These are phyloP conservation scores for Lepidopterella palustris DNA, from an alignment of 495 filamentous ascomycete species.

Conservation along the genomic window DNA sequence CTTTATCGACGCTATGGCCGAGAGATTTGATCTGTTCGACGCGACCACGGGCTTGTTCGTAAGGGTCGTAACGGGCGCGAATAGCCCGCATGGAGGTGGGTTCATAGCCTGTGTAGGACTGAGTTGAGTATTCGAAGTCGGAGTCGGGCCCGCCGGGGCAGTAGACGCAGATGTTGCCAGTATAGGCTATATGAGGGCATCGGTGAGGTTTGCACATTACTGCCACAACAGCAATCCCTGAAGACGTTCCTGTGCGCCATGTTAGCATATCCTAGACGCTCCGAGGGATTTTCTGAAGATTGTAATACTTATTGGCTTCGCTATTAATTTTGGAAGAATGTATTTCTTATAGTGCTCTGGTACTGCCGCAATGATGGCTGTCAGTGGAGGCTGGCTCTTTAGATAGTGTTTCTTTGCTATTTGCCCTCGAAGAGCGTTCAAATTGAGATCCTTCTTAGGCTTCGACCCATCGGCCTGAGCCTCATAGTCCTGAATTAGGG, in stretches of 20 bases:
- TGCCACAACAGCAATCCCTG: conserved; percentile 96
- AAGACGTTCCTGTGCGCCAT: conserved; percentile 63
- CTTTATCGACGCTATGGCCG: conserved; percentile 96
- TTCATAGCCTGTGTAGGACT: conserved; percentile 97
- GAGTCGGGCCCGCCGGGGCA: conserved; percentile 95
- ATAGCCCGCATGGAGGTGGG: conserved; percentile 98
- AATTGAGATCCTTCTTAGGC: conserved; percentile 79
- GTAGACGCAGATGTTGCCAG: conserved; percentile 98
- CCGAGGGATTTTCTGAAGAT: not conserved
- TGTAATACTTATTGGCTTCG: conserved; percentile 91
- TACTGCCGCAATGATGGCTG: conserved; percentile 93
- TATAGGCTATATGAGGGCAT: conserved; percentile 95
- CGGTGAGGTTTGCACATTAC: conserved; percentile 99
- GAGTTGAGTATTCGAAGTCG: conserved; percentile 97
- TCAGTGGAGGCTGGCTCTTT: conserved; percentile 78
- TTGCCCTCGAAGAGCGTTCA: conserved; percentile 81
- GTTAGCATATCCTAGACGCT: conserved; percentile 17
- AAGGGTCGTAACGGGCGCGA: conserved; percentile 93
- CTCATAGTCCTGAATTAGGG: conserved; percentile 89
- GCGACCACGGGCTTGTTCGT: conserved; percentile 90
- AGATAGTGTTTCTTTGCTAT: conserved; percentile 87
- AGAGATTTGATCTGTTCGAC: conserved; percentile 94
- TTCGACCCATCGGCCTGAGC: conserved; percentile 60
- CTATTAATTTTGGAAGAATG: conserved; percentile 88
- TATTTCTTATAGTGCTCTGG: conserved; percentile 99